These are phyloP conservation scores for Pseudocercospora fijiensis DNA, from an alignment of 2,329 filamentous ascomycete genomes.

Conservation along the genomic window DNA sequence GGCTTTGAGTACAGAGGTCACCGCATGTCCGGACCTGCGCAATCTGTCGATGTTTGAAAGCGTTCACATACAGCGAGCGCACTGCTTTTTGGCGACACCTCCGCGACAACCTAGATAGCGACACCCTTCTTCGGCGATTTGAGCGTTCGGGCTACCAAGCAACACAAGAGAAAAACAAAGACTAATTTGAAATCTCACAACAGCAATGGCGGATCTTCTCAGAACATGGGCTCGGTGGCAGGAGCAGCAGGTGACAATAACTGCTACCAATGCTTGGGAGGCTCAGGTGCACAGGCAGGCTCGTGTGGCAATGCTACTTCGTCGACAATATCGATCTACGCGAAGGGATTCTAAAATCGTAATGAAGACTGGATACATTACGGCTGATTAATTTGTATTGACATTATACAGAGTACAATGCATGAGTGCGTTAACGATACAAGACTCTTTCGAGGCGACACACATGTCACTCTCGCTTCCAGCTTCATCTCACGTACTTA, in stretches of 20 bases:
- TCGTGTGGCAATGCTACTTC: slow-evolving; percentile 32
- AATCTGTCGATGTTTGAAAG: background rate
- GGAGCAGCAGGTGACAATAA: slow-evolving; percentile 32
- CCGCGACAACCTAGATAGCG: background rate
- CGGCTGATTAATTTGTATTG: background rate
- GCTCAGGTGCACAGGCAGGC: slow-evolving; percentile 19
- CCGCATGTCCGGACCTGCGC: background rate
- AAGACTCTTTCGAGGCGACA: too few relatives aligned
- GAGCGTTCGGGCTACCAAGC: background rate
- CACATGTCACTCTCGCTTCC: too few relatives aligned
- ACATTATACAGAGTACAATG: background rate
- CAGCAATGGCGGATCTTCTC: background rate
- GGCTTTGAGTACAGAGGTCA: slow-evolving; percentile 23
- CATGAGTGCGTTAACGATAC: background rate
- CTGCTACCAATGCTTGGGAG: slow-evolving; percentile 31
- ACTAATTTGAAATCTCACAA: background rate
- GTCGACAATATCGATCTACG: slow-evolving; percentile 34
- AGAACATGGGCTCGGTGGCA: background rate
- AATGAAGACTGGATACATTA: background rate
- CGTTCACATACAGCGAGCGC: background rate
- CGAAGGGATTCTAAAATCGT: slow-evolving; percentile 25
- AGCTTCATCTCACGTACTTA: too few relatives aligned
- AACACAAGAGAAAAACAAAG: background rate
- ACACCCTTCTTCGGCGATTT: background rate
- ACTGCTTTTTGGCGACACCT: background rate